Percentiles rank a stretch among this genome's conserved stretches.
phyloP scores from a whole-genome alignment of 805 yeast genomes.

The Martiniozyma abietophila region DNA sequence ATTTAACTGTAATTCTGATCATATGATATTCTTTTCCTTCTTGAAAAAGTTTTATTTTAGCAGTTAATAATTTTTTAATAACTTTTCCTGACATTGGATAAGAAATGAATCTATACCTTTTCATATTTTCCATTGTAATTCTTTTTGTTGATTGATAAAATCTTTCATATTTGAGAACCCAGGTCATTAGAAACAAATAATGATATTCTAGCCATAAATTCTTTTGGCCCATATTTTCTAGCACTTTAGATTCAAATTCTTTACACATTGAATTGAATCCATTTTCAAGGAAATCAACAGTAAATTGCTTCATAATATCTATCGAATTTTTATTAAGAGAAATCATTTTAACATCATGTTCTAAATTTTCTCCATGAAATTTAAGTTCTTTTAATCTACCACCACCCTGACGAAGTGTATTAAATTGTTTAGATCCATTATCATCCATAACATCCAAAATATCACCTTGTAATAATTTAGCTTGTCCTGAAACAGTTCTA shows the following conservation, averaged over 20 bases:
- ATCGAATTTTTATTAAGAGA: constrained; percentile 1
- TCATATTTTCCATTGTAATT: constrained; percentile 7
- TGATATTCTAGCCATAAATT: constrained; percentile 29
- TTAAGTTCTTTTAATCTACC: constrained; percentile 7
- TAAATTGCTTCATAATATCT: constrained; percentile 31
- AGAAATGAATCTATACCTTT: constrained; percentile 1
- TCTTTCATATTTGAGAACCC: constrained; percentile 70
- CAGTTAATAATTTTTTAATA: constrained; percentile 4
- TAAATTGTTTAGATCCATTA: constrained; percentile 49
- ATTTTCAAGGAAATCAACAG: constrained; percentile 56
- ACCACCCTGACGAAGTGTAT: constrained; percentile 16
- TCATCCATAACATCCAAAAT: constrained; percentile 59
- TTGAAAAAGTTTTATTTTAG: constrained; percentile 1
- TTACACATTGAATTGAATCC: constrained; percentile 61
- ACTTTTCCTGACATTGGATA: constrained; percentile 6
- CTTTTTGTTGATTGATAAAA: constrained; percentile 22
- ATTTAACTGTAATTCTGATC: constrained; percentile 59
- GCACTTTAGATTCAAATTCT: constrained; percentile 32
- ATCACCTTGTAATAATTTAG: constrained; percentile 31
- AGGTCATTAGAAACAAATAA: constrained; percentile 53
- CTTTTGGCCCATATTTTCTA: constrained; percentile 11
- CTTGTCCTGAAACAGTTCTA: constrained; percentile 64
- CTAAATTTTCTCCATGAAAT: too few species aligned
- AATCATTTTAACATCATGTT: constrained; percentile 7
- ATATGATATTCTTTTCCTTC: constrained; percentile 44